phyloP scores from a whole-genome alignment of 2,329 filamentous ascomycete genomes.

The Alternaria metachromatica region DNA sequence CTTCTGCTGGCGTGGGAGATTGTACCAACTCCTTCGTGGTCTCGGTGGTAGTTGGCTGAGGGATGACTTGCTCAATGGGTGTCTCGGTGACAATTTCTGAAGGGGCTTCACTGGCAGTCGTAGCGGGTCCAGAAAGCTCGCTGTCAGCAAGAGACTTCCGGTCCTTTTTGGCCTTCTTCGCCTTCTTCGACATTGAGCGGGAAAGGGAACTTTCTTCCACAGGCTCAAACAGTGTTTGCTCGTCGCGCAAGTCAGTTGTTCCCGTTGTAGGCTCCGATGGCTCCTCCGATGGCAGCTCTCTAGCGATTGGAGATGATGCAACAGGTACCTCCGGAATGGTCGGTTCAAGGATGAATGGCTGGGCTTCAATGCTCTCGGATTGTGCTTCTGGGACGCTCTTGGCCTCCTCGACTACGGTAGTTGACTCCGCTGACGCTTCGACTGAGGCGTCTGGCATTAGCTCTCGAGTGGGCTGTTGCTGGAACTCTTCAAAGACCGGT shows the following conservation, averaged over 20 bases:
- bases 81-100: constrained; percentile 2
- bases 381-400: not conserved
- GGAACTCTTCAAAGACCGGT: not conserved
- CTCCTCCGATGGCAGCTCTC: not conserved
- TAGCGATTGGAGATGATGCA: not conserved
- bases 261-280: not conserved
- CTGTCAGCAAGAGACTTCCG: constrained; percentile 11
- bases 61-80: not conserved
- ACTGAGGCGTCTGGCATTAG: not conserved
- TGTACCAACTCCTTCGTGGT: not conserved
- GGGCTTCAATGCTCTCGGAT: not conserved
- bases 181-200: constrained; percentile 33
- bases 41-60: not conserved
- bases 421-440: constrained; percentile 1
- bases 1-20: not conserved
- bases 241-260: not conserved
- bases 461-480: not conserved
- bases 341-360: not conserved
- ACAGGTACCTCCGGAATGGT: not conserved
- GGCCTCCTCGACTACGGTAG: constrained; percentile 4
- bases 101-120: constrained; percentile 3
- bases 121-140: not conserved
- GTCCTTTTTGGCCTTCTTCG: constrained; percentile 33
- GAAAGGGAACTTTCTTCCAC: constrained; percentile 15
- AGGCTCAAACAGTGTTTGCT: not conserved